These are phyloP conservation scores for Acrasis kona DNA, from an alignment of 78 protist species.

Conservation along the genomic window DNA sequence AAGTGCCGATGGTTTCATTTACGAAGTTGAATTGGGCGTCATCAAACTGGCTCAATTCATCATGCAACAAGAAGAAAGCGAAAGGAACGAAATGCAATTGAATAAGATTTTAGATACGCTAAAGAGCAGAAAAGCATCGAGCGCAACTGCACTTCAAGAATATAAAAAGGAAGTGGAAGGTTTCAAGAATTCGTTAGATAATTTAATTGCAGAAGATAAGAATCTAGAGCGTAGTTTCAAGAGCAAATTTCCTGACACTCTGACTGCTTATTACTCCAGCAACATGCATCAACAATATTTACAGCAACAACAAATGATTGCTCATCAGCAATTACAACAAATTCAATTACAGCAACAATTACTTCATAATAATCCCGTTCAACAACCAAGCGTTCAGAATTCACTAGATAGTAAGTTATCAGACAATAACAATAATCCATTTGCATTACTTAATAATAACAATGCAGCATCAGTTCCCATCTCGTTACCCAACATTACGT, in stretches of 20 bases:
- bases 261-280: too few relatives aligned
- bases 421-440: too few relatives aligned
- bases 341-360: too few relatives aligned
- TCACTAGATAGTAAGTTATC: too few relatives aligned
- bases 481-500: too few relatives aligned
- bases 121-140: background rate
- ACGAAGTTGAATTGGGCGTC: background rate
- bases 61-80: background rate
- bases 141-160: background rate
- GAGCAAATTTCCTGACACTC: too few relatives aligned
- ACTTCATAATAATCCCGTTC: too few relatives aligned
- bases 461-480: too few relatives aligned
- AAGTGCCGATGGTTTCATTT: background rate
- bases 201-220: background rate
- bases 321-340: background rate
- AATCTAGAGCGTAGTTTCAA: too few relatives aligned
- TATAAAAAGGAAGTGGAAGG: background rate
- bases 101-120: background rate
- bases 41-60: conserved; percentile 9
- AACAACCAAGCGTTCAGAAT: too few relatives aligned
- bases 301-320: background rate
- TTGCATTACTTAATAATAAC: too few relatives aligned
- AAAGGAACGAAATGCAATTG: background rate
- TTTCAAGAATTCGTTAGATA: background rate
- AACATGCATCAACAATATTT: too few relatives aligned